Base-by-base conservation (phyloP, 257 asterid genomes). In the Lycium barbarum region DNA sequence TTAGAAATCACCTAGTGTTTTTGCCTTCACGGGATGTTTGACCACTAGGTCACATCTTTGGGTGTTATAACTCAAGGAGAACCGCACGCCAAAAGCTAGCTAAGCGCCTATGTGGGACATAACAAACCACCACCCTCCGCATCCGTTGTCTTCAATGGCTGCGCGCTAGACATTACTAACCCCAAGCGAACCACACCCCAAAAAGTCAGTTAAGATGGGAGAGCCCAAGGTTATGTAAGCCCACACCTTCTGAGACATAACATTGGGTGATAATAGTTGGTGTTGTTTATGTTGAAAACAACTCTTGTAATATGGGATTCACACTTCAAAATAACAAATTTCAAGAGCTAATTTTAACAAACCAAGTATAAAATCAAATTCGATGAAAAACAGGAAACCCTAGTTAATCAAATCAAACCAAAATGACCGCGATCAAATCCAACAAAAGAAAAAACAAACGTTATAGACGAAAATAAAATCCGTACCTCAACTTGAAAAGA, bases 251-350 rank as follows among this genome's bases (percentile, higher is more conserved):
- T 40, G 45, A 6, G 43, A 59, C 38, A 45, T 88, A 7, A 62
- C 49, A 43, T 70, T 84, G 43, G 88, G 87, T 26, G 33, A 26
- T 26, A 26, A 26, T 26, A 9, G 73, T 66, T 66, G 15, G n/a
- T 7, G 3, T 11, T 26, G 36, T 63, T 65, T 66, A 12, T 33
- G 18, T 33, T 33, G n/a, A 66, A 13, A 71, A 43, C 9, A 71
- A 71, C 79, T 70, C 35, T 1, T 17, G 35, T 71, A 17, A 20
- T 71, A 15, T 71, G 5, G 79, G 33, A n/a, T 40, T 40, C 54
- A 4, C 79, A 71, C 9, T 71, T 71, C 13, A 40, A 3, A 70
- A 10, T 33, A 66, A 33, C 73, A 66, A 66, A 13, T 66, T 12
- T 33, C 45, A 66, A 71, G 9, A 43, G 57, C 7, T 71, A 70